Evolutionary conservation across 2,329 filamentous ascomycete species (phyloP).

Genomic region (Cercospora berteroae): DNA sequence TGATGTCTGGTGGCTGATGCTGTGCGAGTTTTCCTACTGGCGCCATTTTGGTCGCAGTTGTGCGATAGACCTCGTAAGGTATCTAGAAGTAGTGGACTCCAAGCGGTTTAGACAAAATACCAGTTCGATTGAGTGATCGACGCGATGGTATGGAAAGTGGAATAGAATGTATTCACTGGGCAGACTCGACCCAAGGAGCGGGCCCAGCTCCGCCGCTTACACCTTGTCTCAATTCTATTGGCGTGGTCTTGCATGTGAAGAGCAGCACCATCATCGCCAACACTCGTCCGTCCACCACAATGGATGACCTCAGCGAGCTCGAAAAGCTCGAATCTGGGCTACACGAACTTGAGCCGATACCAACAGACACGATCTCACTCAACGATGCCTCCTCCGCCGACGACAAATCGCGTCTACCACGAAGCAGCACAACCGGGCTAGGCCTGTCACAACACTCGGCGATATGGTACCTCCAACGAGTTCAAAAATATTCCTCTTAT

Average conservation of each 20-base stretch:
- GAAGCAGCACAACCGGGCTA: slow-evolving; percentile 43
- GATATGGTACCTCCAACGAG: slow-evolving; percentile 71
- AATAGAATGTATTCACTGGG: neutral
- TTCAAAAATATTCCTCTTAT: slow-evolving; percentile 89
- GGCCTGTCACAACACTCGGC: slow-evolving; percentile 67
- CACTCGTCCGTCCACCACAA: slow-evolving; percentile 13
- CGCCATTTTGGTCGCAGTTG: neutral
- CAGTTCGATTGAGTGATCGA: neutral
- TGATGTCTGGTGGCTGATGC: neutral
- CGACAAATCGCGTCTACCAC: slow-evolving; percentile 16
- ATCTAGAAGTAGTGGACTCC: neutral
- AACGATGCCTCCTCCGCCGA: slow-evolving; percentile 13
- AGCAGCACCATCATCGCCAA: slow-evolving; percentile 5
- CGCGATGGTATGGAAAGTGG: neutral
- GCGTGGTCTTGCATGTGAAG: slow-evolving; percentile 16
- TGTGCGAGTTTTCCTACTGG: slow-evolving; percentile 1
- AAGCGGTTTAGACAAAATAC: neutral
- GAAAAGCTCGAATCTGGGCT: slow-evolving; percentile 45
- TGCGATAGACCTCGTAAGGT: neutral
- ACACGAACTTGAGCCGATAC: slow-evolving; percentile 76
- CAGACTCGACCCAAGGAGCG: neutral
- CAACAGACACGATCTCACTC: slow-evolving; percentile 56
- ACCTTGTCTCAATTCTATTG: slow-evolving; percentile 3
- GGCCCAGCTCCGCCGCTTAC: slow-evolving; percentile 6
- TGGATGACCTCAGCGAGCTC: slow-evolving; percentile 33